These are phyloP conservation scores for Camellia oleifera DNA, from an alignment of 179 eudicot genomes.

Conservation along the genomic window DNA sequence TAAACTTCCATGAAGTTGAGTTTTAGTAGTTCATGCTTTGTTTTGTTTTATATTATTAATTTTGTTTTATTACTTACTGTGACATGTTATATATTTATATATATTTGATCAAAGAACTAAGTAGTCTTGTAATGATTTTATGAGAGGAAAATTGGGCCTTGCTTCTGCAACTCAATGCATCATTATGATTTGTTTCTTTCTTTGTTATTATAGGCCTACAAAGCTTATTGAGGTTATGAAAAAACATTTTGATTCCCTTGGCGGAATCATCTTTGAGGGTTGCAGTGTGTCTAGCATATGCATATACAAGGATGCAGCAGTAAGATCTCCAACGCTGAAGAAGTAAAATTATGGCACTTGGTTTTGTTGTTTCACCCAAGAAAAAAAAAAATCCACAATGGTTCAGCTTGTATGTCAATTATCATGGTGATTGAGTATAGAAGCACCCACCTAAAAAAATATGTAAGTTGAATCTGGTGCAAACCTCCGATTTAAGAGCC, in stretches of 20 bases:
- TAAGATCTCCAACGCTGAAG: constrained; percentile 36
- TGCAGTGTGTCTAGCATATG: constrained; percentile 62
- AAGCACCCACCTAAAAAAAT: too few relatives aligned
- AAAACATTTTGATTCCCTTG: constrained; percentile 64
- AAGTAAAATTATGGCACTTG: background rate
- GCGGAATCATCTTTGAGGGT: constrained; percentile 83
- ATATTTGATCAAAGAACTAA: background rate
- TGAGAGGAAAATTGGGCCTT: constrained; percentile 5
- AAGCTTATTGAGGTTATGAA: constrained; percentile 80
- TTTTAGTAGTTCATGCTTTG: background rate
- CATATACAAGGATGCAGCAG: constrained; percentile 78
- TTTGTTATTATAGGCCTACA: constrained; percentile 55
- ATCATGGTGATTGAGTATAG: background rate
- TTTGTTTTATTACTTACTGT: background rate
- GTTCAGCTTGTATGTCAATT: background rate
- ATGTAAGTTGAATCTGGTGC: constrained; percentile 1
- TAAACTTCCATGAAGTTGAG: background rate
- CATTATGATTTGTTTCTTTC: background rate
- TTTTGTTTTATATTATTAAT: background rate
- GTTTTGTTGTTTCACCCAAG: background rate
- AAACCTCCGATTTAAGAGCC: background rate
- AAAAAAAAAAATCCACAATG: background rate
- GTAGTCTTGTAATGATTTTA: background rate
- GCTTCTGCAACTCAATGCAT: background rate
- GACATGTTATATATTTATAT: background rate